These are phyloP conservation scores for Saccharomycopsis synnaedendra DNA, from an alignment of 805 yeast genomes.

Conservation along the genomic window DNA sequence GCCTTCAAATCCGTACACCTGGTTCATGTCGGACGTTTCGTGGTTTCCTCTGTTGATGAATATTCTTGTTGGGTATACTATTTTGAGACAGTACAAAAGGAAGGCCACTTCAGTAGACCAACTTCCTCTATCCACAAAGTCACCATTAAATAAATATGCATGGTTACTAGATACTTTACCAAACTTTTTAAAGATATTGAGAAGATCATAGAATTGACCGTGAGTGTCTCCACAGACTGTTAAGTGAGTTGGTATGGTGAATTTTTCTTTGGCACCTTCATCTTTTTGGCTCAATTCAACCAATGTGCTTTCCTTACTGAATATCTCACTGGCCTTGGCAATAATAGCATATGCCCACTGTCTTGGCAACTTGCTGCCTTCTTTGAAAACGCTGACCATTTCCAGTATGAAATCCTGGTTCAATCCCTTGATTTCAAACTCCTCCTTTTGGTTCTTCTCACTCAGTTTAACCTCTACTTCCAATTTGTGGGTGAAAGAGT, in stretches of 20 bases:
- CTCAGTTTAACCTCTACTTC: constrained; percentile 20
- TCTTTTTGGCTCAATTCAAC: constrained; percentile 40
- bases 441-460: constrained; percentile 19
- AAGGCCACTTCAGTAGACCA: constrained; percentile 97
- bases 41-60: constrained; percentile 91
- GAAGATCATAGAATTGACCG: constrained; percentile 88
- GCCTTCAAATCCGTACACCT: constrained; percentile 91
- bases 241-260: constrained; percentile 21
- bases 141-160: constrained; percentile 85
- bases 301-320: constrained; percentile 59
- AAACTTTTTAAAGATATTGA: constrained; percentile 63
- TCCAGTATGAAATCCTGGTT: constrained; percentile 43
- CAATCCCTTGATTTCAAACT: constrained; percentile 29
- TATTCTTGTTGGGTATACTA: constrained; percentile 57
- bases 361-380: constrained; percentile 67
- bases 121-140: constrained; percentile 94
- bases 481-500: constrained; percentile 8
- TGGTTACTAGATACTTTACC: constrained; percentile 63
- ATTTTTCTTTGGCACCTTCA: constrained; percentile 23
- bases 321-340: constrained; percentile 53
- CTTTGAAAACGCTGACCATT: constrained; percentile 61
- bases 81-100: constrained; percentile 63
- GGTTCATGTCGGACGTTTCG: constrained; percentile 94
- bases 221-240: constrained; percentile 97
- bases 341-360: constrained; percentile 76